phyloP scores from a whole-genome alignment of 2,329 filamentous ascomycete genomes.

The Stemphylium lycopersici region DNA sequence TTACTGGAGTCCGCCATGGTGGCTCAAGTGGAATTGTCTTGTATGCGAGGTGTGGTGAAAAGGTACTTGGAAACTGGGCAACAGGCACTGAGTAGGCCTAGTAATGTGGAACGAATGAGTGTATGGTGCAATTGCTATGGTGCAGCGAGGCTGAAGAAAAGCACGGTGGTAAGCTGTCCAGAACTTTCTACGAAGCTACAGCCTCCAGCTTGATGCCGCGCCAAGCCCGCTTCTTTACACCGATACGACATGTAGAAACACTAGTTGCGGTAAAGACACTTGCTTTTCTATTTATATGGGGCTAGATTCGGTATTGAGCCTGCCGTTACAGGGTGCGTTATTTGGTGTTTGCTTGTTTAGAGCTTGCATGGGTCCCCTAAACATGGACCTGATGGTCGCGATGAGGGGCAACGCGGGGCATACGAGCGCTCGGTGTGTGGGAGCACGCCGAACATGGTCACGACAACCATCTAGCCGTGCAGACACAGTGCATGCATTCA shows the following conservation, averaged over 20 bases:
- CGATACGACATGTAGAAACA: background rate
- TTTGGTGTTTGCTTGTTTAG: background rate
- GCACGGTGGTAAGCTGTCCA: slow-evolving; percentile 33
- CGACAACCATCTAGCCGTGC: background rate
- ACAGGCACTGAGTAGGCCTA: background rate
- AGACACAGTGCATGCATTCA: background rate
- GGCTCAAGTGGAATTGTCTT: slow-evolving; percentile 10
- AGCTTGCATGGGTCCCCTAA: slow-evolving; percentile 9
- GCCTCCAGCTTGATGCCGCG: slow-evolving; percentile 21
- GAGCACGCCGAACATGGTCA: background rate
- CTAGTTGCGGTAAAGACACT: background rate
- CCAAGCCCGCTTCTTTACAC: slow-evolving; percentile 30
- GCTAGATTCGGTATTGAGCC: background rate
- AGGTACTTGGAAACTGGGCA: background rate
- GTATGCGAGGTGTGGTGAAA: background rate
- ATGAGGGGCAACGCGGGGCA: slow-evolving; percentile 41
- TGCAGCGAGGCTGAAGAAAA: slow-evolving; percentile 30
- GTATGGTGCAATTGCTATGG: slow-evolving; percentile 1
- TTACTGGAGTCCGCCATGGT: slow-evolving; percentile 38
- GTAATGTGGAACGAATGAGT: background rate
- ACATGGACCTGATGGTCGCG: slow-evolving; percentile 13
- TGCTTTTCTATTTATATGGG: background rate
- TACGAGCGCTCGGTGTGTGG: background rate
- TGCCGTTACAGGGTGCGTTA: background rate
- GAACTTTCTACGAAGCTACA: slow-evolving; percentile 43